phyloP scores from a whole-genome alignment of 345 rosid species.

The Citrus sinensis region DNA sequence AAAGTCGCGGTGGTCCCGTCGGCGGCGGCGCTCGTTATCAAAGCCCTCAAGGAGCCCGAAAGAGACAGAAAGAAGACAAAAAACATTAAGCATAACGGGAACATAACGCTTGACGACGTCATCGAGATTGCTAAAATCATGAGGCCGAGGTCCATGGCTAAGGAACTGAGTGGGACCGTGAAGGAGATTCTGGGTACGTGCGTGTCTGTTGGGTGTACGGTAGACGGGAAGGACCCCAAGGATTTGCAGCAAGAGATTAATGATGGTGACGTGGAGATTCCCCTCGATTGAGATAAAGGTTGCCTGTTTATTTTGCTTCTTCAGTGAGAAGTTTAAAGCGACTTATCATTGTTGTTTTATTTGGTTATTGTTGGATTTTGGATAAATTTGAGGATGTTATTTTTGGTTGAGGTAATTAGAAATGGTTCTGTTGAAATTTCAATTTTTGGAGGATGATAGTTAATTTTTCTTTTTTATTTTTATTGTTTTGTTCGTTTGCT shows the following conservation, averaged over 20 bases:
- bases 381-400: not conserved
- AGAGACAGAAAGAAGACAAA: slow-evolving; percentile 56
- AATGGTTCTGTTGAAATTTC: not conserved
- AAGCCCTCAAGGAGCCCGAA: slow-evolving; percentile 60
- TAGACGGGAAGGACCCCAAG: slow-evolving; percentile 56
- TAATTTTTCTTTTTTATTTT: not conserved
- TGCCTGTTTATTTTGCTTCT: not conserved
- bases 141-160: slow-evolving; percentile 54
- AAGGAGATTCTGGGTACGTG: slow-evolving; percentile 64
- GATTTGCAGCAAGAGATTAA: slow-evolving; percentile 49
- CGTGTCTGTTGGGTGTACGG: slow-evolving; percentile 62
- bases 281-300: slow-evolving; percentile 31
- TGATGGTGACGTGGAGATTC: slow-evolving; percentile 48
- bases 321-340: not conserved
- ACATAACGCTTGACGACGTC: slow-evolving; percentile 52
- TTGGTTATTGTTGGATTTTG: slow-evolving; percentile 8
- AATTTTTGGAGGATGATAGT: not conserved
- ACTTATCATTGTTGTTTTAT: not conserved
- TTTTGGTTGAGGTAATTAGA: slow-evolving; percentile 16
- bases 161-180: slow-evolving; percentile 52
- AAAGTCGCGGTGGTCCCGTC: slow-evolving; percentile 64
- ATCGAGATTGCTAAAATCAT: slow-evolving; percentile 54
- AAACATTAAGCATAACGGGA: slow-evolving; percentile 50
- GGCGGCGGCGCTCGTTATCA: slow-evolving; percentile 61
- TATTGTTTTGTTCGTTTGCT: not conserved